Evolutionary conservation across 768 basidiomycete genomes (phyloP).

Genomic region (Boletus huronensis): DNA sequence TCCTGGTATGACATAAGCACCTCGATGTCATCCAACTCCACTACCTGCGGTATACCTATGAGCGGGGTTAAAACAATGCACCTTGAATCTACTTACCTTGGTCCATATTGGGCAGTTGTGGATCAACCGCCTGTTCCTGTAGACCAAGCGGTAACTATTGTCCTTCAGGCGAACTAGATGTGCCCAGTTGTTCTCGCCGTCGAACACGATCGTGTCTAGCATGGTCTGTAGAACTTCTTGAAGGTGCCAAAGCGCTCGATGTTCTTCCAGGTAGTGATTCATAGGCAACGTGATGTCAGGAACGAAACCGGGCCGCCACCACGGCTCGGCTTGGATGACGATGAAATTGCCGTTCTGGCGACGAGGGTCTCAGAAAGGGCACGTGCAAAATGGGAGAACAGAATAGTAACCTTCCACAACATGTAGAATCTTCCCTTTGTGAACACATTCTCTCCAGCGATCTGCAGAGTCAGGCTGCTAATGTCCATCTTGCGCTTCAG

Average conservation of each 20-base stretch:
- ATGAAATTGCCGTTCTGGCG: slow-evolving; percentile 28
- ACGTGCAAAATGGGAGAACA: background rate
- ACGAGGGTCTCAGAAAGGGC: slow-evolving; percentile 5
- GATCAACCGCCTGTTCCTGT: slow-evolving; percentile 22
- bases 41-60: slow-evolving; percentile 19
- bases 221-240: slow-evolving; percentile 33
- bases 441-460: slow-evolving; percentile 5
- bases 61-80: background rate
- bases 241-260: slow-evolving; percentile 21
- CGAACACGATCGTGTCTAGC: slow-evolving; percentile 30
- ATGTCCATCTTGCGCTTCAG: slow-evolving; percentile 27
- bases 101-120: slow-evolving; percentile 28
- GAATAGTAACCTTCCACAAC: slow-evolving; percentile 26
- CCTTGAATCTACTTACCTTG: slow-evolving; percentile 16
- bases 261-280: slow-evolving; percentile 14
- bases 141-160: slow-evolving; percentile 25
- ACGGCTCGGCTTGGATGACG: slow-evolving; percentile 31
- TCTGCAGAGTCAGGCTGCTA: slow-evolving; percentile 18
- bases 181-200: slow-evolving; percentile 34
- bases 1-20: slow-evolving; percentile 2
- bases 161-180: slow-evolving; percentile 31
- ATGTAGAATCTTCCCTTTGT: slow-evolving; percentile 22
- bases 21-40: slow-evolving; percentile 32
- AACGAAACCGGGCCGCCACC: slow-evolving; percentile 15
- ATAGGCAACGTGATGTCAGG: background rate